Percentiles rank a stretch among this genome's conserved stretches.
Evolutionary conservation across 2,329 filamentous ascomycete species (phyloP).

Genomic region (Verticillium zaregamsianum): DNA sequence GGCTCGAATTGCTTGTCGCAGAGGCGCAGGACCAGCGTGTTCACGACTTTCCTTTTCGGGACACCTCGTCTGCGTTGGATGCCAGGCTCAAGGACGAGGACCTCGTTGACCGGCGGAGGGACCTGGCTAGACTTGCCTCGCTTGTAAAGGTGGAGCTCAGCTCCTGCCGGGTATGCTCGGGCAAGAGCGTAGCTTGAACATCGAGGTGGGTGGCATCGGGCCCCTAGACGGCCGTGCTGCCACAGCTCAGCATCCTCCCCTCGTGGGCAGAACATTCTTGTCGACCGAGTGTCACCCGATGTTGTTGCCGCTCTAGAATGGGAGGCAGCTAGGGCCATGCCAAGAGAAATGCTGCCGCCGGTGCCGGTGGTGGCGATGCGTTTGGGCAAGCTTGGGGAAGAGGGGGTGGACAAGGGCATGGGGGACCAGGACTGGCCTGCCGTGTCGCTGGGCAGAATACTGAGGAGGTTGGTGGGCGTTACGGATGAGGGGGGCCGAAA

Average conservation of each 20-base stretch:
- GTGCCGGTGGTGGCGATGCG: not conserved
- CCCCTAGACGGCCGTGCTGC: not conserved
- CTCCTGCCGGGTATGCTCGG: not conserved
- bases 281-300: not conserved
- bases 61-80: not conserved
- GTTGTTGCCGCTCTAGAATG: conserved; percentile 7
- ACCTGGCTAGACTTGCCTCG: not conserved
- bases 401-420: not conserved
- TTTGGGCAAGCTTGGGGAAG: not conserved
- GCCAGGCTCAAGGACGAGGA: not conserved
- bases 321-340: not conserved
- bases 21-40: not conserved
- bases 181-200: not conserved
- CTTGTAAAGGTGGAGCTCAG: not conserved
- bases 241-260: conserved; percentile 2
- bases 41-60: not conserved
- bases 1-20: not conserved
- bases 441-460: not conserved
- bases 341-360: conserved; percentile 4
- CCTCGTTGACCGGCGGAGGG: not conserved
- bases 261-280: conserved; percentile 5
- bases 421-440: not conserved
- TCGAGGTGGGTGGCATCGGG: not conserved
- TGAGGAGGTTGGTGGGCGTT: not conserved
- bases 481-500: not conserved